Base-by-base conservation (phyloP, 257 asterid species). In the Solanum pennellii region DNA sequence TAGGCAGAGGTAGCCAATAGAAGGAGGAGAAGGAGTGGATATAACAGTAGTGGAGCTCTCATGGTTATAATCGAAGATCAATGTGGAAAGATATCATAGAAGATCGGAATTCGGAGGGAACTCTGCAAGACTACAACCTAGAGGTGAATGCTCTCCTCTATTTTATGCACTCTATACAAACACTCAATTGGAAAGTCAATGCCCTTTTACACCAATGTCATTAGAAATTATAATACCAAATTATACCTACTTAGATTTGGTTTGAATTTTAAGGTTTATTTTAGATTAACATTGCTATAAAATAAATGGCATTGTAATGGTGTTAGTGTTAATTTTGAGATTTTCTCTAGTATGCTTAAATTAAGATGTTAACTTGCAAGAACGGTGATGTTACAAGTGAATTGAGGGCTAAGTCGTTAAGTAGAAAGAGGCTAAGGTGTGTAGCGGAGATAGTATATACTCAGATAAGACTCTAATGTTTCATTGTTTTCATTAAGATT, bases 1-100 rank as follows among this genome's bases (percentile, higher is more conserved):
- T 87, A 90, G 80, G 59, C 92, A 45, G 91, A 90, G 82, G 88
- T 88, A 25, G 84, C 45, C 86, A 93, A 87, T 21, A 94, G 88
- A 83, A 92, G 89, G 84, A 87, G 84, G 47, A 74, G 74, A 25
- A 86, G 29, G 60, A 86, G 23, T 29, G 80, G 83, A 16, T 12
- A 86, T 39, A 44, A 21, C 35, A 72, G 73, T 41, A 69, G 37
- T 7, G 35, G 41, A 49, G 39, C 74, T 72, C 49, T 86, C 88
- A 86, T 86, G 84, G 73, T 42, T 75, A 33, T 14, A 72, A 86
- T 77, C 37, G 73, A 73, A 86, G 72, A 75, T 75, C 83, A 85
- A 74, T 44, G 87, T 29, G 82, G 31, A 85, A 74, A 39, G 56
- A 23, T 75, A 76, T 76, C 83, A 76, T 76, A 76, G 59, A 75